Conservation (phyloP, 2,329 filamentous ascomycete genomes). For the Cercospora zeae-maydis region DNA sequence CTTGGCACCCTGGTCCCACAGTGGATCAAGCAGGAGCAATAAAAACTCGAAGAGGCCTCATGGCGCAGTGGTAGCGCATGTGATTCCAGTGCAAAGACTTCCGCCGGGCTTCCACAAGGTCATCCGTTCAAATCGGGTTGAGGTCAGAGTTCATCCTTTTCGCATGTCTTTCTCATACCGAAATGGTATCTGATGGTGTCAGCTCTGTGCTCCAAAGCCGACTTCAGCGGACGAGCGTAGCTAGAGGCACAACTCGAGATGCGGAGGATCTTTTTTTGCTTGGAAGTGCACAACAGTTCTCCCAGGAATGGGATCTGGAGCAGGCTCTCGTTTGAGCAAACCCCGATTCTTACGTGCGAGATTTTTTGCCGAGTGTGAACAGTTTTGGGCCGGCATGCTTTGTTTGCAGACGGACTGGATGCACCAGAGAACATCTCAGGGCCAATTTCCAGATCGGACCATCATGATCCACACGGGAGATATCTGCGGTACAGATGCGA, state of each 20-base stretch:
- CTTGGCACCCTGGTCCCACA: background rate
- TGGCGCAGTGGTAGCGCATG: background rate
- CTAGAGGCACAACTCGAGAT: background rate
- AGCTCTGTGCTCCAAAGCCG: background rate
- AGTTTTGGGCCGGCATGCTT: too few species aligned
- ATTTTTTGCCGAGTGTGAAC: too few species aligned
- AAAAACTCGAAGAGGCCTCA: background rate
- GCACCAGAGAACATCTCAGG: background rate
- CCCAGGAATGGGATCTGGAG: too few species aligned
- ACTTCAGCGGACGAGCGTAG: background rate
- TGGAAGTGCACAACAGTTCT: background rate
- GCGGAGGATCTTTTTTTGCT: too few species aligned
- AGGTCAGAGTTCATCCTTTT: background rate
- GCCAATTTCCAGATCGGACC: too few species aligned
- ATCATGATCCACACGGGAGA: too few species aligned
- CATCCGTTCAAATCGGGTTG: background rate
- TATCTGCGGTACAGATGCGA: too few species aligned
- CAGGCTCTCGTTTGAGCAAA: too few species aligned
- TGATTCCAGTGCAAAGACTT: background rate
- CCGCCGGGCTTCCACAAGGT: background rate
- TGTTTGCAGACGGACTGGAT: too few species aligned
- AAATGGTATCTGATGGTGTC: too few species aligned
- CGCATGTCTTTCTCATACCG: background rate
- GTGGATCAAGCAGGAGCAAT: background rate
- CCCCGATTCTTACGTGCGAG: too few species aligned